Base-by-base conservation (phyloP, 2,329 filamentous ascomycete species). In the Colletotrichum caudatum region DNA sequence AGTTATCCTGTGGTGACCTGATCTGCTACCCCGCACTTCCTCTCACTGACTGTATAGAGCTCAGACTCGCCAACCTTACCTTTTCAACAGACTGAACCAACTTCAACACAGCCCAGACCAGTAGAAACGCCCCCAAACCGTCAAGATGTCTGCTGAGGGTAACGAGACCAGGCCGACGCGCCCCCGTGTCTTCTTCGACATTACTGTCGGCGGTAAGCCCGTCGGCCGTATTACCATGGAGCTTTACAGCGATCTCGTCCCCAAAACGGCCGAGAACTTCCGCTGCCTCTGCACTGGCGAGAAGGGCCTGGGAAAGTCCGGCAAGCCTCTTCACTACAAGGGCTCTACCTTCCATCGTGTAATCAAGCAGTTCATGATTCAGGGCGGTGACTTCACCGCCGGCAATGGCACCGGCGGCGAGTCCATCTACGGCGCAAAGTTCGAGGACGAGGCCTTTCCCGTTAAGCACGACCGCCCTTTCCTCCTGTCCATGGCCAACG, bases 331-430 rank as follows among this genome's bases (percentile, higher is more conserved):
- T 64, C 93, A 94, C 86, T 99, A 94, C 90, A 98, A 98, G 87
- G 93, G 94, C 76, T 97, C 93, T 73, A 86, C 85, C 77, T 98
- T 99, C 87, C 95, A 99, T 86, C 93, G 95, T 63, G 93, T 99
- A 75, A 99, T 99, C 86, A 98, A 98, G 87, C 90, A 93, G 78
- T 99, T 99, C 84, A 98, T 99, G 95, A 96, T 98, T 79, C 93
- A 98, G 85, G 95, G 96, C 79, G 95, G 96, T 83, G 96, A 98
- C 82, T 99, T 99, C 82, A 99, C 95, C 60, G 91, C 90, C 66
- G 94, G 94, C 80, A 95, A 98, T 80, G 96, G 95, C 75, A 98
- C 95, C 35, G 95, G 95, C 75, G 95, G 95, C 78, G 96, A 98
- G 85, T 96, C 93, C 74, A 98, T 99, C 82, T 99, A 98, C 80